These are phyloP conservation scores for Candida sp. DNA, from an alignment of 1,139 yeast genomes.

Conservation along the genomic window DNA sequence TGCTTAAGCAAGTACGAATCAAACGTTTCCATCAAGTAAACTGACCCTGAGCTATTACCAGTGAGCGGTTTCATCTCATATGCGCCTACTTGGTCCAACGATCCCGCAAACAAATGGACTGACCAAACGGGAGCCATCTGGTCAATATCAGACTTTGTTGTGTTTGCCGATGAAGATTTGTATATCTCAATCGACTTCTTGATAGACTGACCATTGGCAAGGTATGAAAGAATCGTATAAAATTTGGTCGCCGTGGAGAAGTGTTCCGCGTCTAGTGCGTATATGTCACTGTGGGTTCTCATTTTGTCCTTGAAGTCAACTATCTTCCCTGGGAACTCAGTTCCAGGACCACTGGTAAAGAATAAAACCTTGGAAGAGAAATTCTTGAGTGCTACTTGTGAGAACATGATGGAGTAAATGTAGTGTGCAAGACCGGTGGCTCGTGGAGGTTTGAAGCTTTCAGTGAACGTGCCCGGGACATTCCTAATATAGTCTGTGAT, in stretches of 20 bases:
- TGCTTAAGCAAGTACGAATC: constrained; percentile 22
- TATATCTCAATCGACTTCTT: constrained; percentile 20
- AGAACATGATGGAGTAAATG: constrained; percentile 24
- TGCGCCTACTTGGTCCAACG: constrained; percentile 45
- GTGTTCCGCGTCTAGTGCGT: constrained; percentile 29
- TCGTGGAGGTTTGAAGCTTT: constrained; percentile 32
- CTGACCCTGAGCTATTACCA: constrained; percentile 32
- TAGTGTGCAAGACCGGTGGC: constrained; percentile 37
- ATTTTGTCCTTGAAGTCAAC: constrained; percentile 23
- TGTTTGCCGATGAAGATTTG: constrained; percentile 21
- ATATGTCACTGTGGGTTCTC: constrained; percentile 41
- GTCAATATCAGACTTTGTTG: constrained; percentile 26
- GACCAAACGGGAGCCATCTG: constrained; percentile 30
- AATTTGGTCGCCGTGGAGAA: constrained; percentile 29
- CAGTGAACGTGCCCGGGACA: constrained; percentile 28
- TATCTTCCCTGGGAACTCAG: constrained; percentile 36
- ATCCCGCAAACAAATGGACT: constrained; percentile 35
- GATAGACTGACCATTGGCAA: constrained; percentile 35
- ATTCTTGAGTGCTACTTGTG: constrained; percentile 20
- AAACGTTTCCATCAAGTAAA: constrained; percentile 31
- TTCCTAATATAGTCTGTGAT: constrained; percentile 16
- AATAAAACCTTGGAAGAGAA: constrained; percentile 29
- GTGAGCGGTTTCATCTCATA: constrained; percentile 42
- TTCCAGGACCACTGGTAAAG: constrained; percentile 42
- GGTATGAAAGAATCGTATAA: constrained; percentile 30